These are phyloP conservation scores for Galeopsis tetrahit DNA, from an alignment of 257 asterid species.

Conservation along the genomic window DNA sequence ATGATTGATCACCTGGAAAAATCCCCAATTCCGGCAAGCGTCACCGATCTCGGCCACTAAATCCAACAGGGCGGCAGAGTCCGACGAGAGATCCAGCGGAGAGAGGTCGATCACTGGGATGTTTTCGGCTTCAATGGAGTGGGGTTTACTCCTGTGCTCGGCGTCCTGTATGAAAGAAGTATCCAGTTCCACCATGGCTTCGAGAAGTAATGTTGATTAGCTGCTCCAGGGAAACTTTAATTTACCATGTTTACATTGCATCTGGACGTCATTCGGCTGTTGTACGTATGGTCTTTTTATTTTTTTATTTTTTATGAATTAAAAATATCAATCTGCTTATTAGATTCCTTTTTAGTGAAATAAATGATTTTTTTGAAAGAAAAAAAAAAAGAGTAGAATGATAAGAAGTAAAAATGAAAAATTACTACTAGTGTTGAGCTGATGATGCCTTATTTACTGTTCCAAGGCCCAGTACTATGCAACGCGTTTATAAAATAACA, in stretches of 20 bases:
- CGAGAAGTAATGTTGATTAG: not conserved
- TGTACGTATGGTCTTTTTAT: not conserved
- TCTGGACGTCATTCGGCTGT: not conserved
- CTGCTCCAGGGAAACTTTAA: too few relatives aligned
- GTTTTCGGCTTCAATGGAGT: conserved; percentile 33
- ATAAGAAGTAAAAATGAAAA: too few relatives aligned
- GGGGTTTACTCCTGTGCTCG: conserved; percentile 41
- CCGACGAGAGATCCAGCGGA: conserved; percentile 18
- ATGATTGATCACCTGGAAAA: conserved; percentile 52
- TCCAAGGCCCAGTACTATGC: too few relatives aligned
- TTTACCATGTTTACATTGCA: conserved; percentile 20
- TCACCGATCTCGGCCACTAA: conserved; percentile 35
- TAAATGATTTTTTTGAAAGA: too few relatives aligned
- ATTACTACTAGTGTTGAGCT: not conserved
- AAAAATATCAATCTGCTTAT: too few relatives aligned
- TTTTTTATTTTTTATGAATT: not conserved
- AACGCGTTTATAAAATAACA: too few relatives aligned
- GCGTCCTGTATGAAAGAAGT: conserved; percentile 40
- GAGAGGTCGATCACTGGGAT: conserved; percentile 51
- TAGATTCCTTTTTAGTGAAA: too few relatives aligned
- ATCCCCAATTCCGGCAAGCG: conserved; percentile 50
- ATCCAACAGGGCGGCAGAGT: conserved; percentile 6
- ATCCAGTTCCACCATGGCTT: conserved; percentile 41
- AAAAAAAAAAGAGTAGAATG: too few relatives aligned
- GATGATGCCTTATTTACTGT: not conserved